Conservation (phyloP, 169 alveolate species). For the Fabrea salina region DNA sequence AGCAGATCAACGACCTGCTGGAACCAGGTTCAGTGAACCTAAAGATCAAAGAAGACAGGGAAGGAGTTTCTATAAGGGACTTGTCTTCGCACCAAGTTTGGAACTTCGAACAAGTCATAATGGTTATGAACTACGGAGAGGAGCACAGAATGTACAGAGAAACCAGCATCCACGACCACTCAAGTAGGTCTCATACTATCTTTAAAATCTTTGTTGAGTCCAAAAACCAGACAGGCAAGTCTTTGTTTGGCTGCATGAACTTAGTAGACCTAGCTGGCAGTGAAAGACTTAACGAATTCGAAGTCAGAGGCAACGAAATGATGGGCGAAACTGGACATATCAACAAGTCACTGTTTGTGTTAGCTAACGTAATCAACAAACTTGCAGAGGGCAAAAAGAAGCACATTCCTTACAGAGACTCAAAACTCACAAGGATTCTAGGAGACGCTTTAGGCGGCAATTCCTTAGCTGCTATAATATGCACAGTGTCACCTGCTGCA, state of each 20-base stretch:
- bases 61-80: constrained; percentile 53
- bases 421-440: constrained; percentile 79
- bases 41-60: constrained; percentile 63
- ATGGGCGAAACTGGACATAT: constrained; percentile 73
- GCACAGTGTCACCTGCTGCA: constrained; percentile 80
- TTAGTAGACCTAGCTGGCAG: constrained; percentile 86
- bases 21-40: constrained; percentile 63
- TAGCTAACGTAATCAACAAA: constrained; percentile 72
- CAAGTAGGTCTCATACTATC: constrained; percentile 82
- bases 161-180: constrained; percentile 82
- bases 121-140: constrained; percentile 78
- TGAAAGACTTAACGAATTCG: constrained; percentile 74
- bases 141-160: constrained; percentile 78
- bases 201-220: constrained; percentile 68
- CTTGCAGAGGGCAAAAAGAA: constrained; percentile 67
- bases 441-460: constrained; percentile 81
- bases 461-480: constrained; percentile 76
- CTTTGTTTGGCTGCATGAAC: constrained; percentile 46
- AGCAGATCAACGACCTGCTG: constrained; percentile 75
- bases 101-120: constrained; percentile 74
- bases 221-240: constrained; percentile 19
- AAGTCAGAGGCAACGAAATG: constrained; percentile 38
- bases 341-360: constrained; percentile 61
- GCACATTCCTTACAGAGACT: constrained; percentile 85
- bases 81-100: constrained; percentile 59